phyloP scores from a whole-genome alignment of 2,329 filamentous ascomycete genomes.

The Trematosphaeria pertusa region DNA sequence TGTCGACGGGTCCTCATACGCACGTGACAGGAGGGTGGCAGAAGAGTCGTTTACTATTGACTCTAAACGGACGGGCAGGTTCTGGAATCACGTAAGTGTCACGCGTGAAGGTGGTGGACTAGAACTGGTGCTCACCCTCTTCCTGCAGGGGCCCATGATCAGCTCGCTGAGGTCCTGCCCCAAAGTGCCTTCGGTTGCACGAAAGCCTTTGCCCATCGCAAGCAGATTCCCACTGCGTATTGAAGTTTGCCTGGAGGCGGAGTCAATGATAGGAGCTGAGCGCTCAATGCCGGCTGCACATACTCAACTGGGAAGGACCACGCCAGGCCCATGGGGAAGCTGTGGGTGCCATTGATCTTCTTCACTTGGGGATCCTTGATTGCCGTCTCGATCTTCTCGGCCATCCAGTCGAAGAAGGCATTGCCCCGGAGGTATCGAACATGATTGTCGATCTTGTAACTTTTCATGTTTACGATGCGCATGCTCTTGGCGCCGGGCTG shows the following conservation, averaged over 20 bases:
- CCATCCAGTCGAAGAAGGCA: conserved; percentile 73
- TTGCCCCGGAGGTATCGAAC: conserved; percentile 63
- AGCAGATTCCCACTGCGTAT: conserved; percentile 63
- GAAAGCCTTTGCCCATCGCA: conserved; percentile 71
- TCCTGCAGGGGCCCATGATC: conserved; percentile 65
- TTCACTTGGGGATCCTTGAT: conserved; percentile 51
- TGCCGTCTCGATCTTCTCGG: conserved; percentile 63
- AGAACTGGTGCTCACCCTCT: conserved; percentile 45
- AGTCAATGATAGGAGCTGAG: conserved; percentile 20
- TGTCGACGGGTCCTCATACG: conserved; percentile 66
- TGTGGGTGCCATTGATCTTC: conserved; percentile 45
- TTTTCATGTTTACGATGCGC: conserved; percentile 62
- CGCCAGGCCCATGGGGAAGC: conserved; percentile 65
- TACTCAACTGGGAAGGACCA: conserved; percentile 72
- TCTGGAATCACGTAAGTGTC: conserved; percentile 35
- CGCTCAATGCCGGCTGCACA: conserved; percentile 21
- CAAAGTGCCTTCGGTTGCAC: conserved; percentile 64
- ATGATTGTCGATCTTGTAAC: conserved; percentile 62
- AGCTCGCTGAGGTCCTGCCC: conserved; percentile 66
- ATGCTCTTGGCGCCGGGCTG: conserved; percentile 54
- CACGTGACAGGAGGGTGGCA: conserved; percentile 66
- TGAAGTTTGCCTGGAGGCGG: conserved; percentile 60
- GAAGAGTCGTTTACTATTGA: conserved; percentile 71
- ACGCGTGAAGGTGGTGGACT: conserved; percentile 3
- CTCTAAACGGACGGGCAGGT: conserved; percentile 64